Conservation (phyloP, 164 flowering plant species). For the Brasenia schreberi region DNA sequence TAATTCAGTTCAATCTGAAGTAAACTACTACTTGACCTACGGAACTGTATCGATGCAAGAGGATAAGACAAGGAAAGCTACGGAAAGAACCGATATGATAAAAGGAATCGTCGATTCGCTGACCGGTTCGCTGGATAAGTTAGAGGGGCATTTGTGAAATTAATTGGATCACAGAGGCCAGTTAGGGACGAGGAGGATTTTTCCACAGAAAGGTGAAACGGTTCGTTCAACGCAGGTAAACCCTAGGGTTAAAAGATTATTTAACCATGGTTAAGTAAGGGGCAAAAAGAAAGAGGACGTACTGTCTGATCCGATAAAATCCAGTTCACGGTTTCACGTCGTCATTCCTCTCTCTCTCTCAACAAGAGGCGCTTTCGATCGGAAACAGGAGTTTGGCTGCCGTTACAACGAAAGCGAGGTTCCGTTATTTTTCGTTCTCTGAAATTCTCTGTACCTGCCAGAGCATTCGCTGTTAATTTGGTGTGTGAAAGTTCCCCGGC, state of each 20-base stretch:
- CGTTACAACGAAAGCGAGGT: neutral
- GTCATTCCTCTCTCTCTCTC: neutral
- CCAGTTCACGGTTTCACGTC: neutral
- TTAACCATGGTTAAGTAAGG: neutral
- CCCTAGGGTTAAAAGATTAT: neutral
- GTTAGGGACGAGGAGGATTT: neutral
- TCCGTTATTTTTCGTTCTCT: neutral
- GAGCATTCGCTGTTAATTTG: too few species aligned
- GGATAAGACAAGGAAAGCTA: too few species aligned
- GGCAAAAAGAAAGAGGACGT: neutral
- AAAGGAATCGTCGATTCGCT: too few species aligned
- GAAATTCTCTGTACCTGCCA: neutral
- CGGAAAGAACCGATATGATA: too few species aligned
- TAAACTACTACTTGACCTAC: too few species aligned
- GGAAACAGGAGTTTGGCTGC: neutral
- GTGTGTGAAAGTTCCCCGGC: too few species aligned
- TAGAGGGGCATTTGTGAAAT: neutral
- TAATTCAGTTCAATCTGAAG: too few species aligned
- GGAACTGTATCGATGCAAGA: too few species aligned
- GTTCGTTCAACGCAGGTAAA: neutral
- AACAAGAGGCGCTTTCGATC: neutral
- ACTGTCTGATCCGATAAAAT: neutral
- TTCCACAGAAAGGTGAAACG: neutral
- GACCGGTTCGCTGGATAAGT: neutral
- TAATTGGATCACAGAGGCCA: neutral